Conservation (phyloP, 139 green algal species). For the Chlorella sp. region DNA sequence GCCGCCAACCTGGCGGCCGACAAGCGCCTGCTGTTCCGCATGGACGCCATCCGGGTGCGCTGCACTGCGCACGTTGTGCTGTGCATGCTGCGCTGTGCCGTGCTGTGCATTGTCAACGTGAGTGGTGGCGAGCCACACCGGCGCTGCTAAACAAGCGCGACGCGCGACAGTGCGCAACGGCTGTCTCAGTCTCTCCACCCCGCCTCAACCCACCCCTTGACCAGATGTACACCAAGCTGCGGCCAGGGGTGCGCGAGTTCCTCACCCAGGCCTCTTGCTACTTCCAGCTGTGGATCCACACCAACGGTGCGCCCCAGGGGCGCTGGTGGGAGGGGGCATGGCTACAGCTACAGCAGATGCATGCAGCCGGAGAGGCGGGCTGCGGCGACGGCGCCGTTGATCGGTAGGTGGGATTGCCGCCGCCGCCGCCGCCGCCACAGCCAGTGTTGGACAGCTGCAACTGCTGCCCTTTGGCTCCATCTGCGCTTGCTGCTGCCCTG, state of each 20-base stretch:
- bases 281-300: constrained; percentile 96
- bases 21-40: constrained; percentile 65
- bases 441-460: too few species aligned
- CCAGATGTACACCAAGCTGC: constrained; percentile 92
- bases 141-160: too few species aligned
- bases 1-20: not conserved
- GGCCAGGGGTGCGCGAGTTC: constrained; percentile 76
- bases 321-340: not conserved
- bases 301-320: constrained; percentile 70
- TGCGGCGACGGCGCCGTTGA: not conserved
- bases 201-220: too few species aligned
- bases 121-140: too few species aligned
- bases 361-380: too few species aligned
- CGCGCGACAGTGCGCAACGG: too few species aligned
- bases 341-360: too few species aligned
- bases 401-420: too few species aligned
- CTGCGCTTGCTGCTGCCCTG: not conserved
- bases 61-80: not conserved
- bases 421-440: too few species aligned
- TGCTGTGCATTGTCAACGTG: too few species aligned
- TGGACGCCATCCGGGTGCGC: constrained; percentile 64
- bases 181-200: too few species aligned
- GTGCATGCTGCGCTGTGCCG: too few species aligned
- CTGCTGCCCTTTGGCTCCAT: not conserved
- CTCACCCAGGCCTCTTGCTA: constrained; percentile 44